Conservation (phyloP, 2,329 filamentous ascomycete species). For the Dendrostoma leiphaemia region DNA sequence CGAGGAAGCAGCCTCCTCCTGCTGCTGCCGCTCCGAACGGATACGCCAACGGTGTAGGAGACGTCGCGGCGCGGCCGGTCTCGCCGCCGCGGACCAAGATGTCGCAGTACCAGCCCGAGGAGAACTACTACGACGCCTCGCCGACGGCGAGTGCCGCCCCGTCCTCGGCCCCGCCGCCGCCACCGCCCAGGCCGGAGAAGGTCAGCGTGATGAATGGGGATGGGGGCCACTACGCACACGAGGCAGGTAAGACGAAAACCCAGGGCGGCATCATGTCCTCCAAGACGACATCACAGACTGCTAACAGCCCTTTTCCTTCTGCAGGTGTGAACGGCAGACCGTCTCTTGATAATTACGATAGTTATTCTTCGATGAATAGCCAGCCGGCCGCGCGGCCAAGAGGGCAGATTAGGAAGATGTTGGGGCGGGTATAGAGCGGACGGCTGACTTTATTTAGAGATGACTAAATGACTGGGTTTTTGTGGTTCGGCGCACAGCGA, state of each 20-base stretch:
- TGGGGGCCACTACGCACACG: conserved; percentile 3
- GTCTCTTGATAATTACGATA: conserved; percentile 7
- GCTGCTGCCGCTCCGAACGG: conserved; percentile 2
- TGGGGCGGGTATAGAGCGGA: too few species aligned
- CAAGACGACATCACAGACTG: conserved; percentile 8
- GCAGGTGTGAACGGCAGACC: neutral
- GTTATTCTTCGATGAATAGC: conserved; percentile 2
- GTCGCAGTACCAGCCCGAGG: conserved; percentile 18
- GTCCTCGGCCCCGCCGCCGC: conserved; percentile 23
- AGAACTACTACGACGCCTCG: conserved; percentile 21
- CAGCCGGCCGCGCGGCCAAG: conserved; percentile 5
- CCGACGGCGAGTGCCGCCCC: conserved; percentile 23
- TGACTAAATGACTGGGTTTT: too few species aligned
- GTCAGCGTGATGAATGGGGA: conserved; percentile 24
- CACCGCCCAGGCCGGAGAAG: conserved; percentile 33
- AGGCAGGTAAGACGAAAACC: neutral
- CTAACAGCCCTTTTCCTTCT: neutral
- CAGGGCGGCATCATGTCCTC: too few species aligned
- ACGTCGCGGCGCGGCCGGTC: neutral
- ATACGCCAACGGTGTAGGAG: conserved; percentile 11
- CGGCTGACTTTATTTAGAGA: too few species aligned
- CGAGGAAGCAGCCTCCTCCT: neutral
- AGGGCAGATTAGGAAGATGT: conserved; percentile 19
- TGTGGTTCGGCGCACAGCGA: too few species aligned
- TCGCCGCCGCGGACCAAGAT: conserved; percentile 15